phyloP scores from a whole-genome alignment of 192 early-diverging fungal genomes.

The Diversispora eburnea region DNA sequence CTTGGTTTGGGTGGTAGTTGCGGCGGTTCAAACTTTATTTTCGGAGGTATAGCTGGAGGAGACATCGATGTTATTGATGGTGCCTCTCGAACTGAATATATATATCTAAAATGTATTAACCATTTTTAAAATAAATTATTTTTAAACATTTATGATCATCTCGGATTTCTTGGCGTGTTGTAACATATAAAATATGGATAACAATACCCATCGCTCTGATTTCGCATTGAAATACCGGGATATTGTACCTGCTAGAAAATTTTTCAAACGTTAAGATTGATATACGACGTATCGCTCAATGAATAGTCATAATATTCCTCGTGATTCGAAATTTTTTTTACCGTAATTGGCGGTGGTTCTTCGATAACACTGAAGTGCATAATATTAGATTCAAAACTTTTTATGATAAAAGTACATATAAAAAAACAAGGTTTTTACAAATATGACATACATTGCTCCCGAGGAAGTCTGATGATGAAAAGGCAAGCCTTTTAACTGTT shows the following conservation, averaged over 20 bases:
- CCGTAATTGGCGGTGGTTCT: too few relatives aligned
- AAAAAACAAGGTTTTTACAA: not conserved
- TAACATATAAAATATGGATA: not conserved
- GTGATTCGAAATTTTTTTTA: too few relatives aligned
- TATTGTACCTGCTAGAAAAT: not conserved
- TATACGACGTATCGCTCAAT: too few relatives aligned
- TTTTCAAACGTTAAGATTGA: slow-evolving; percentile 6
- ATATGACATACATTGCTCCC: not conserved
- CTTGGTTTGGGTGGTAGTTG: slow-evolving; percentile 5
- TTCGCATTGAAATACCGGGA: slow-evolving; percentile 10
- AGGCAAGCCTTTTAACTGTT: not conserved
- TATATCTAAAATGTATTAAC: not conserved
- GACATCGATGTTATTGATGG: not conserved
- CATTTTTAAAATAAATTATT: not conserved
- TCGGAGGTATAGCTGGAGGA: slow-evolving; percentile 17
- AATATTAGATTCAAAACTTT: too few relatives aligned
- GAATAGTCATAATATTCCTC: too few relatives aligned
- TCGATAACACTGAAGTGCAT: too few relatives aligned
- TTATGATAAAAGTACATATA: not conserved
- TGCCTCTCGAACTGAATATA: not conserved
- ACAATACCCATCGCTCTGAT: slow-evolving; percentile 25
- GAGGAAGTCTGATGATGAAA: not conserved
- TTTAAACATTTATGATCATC: not conserved
- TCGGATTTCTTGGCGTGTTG: not conserved
- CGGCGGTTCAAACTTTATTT: slow-evolving; percentile 3